phyloP scores from a whole-genome alignment of 2,329 filamentous ascomycete genomes.

The Ramularia endophylla region DNA sequence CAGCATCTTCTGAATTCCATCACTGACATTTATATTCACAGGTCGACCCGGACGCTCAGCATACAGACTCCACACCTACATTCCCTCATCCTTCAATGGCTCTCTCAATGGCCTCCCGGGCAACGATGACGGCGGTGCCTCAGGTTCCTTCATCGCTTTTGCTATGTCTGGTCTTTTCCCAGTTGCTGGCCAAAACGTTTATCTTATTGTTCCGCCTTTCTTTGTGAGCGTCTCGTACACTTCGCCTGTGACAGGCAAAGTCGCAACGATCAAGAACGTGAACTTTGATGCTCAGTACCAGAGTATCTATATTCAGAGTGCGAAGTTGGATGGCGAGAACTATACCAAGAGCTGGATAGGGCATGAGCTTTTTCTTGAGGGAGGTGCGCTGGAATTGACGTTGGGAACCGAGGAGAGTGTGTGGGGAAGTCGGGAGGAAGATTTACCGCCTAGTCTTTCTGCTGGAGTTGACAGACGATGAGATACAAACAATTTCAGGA shows the following conservation, averaged over 20 bases:
- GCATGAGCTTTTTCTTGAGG: conserved; percentile 21
- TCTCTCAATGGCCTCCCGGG: conserved; percentile 15
- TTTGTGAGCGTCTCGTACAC: conserved; percentile 22
- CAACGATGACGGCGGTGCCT: conserved; percentile 20
- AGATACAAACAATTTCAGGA: no score
- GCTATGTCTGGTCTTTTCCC: conserved; percentile 21
- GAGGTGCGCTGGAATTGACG: conserved; percentile 17
- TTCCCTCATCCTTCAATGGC: conserved; percentile 18
- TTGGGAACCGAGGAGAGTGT: conserved; percentile 16
- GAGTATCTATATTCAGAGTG: conserved; percentile 22
- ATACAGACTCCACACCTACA: conserved; percentile 16
- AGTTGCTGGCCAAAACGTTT: conserved; percentile 19
- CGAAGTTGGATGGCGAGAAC: conserved; percentile 14
- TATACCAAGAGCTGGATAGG: conserved; percentile 22
- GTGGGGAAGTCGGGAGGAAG: conserved; percentile 23
- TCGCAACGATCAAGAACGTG: conserved; percentile 15
- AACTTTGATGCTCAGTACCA: conserved; percentile 34
- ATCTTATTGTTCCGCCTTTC: conserved; percentile 18
- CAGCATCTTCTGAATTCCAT: no score
- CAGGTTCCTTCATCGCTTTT: conserved; percentile 19
- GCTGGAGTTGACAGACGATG: not conserved
- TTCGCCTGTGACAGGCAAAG: conserved; percentile 17
- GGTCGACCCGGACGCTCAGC: conserved; percentile 32
- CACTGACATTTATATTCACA: no score
- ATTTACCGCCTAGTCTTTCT: conserved; percentile 23